A percentile compares a stretch with the other conserved stretches of the same genome.
These are phyloP conservation scores for Anthostomella pinea DNA, from an alignment of 2,329 filamentous ascomycete genomes.

Conservation along the genomic window DNA sequence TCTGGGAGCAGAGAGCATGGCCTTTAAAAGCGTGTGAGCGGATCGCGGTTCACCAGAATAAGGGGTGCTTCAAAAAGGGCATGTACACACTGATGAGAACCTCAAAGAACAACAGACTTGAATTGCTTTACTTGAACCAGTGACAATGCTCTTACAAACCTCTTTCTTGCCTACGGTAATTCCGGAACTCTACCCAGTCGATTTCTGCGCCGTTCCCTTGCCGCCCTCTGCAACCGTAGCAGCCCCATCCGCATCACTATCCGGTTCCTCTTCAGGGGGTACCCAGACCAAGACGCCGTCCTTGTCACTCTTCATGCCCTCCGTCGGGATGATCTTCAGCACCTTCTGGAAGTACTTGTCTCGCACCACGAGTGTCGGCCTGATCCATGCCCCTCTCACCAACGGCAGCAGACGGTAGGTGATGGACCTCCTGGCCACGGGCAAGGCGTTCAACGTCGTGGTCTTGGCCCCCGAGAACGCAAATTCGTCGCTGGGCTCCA, in stretches of 20 bases:
- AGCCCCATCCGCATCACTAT: slow-evolving; percentile 16
- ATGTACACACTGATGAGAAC: too few species aligned
- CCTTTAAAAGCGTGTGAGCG: too few species aligned
- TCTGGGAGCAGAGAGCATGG: too few species aligned
- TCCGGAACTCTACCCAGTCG: too few species aligned
- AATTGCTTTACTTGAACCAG: too few species aligned
- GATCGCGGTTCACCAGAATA: too few species aligned
- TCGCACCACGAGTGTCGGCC: slow-evolving; percentile 70
- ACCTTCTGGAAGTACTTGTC: slow-evolving; percentile 95
- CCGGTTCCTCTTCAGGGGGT: slow-evolving; percentile 39
- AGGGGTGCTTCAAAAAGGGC: too few species aligned
- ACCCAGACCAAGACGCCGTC: slow-evolving; percentile 64
- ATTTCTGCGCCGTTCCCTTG: too few species aligned
- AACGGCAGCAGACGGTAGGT: slow-evolving; percentile 73
- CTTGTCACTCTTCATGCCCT: slow-evolving; percentile 65
- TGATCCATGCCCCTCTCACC: slow-evolving; percentile 64
- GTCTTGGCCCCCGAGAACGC: slow-evolving; percentile 89
- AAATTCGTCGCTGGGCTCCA: slow-evolving; percentile 92
- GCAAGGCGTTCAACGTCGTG: slow-evolving; percentile 75
- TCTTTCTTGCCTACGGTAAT: too few species aligned
- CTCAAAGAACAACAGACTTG: too few species aligned
- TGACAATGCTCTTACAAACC: too few species aligned
- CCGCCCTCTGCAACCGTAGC: too few species aligned
- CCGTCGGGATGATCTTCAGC: slow-evolving; percentile 74
- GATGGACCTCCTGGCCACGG: slow-evolving; percentile 72